Percentiles rank a stretch among this genome's conserved stretches.
Evolutionary conservation across 2,329 filamentous ascomycete genomes (phyloP).

Genomic region (Ophiocordyceps camponoti-rufipedis): DNA sequence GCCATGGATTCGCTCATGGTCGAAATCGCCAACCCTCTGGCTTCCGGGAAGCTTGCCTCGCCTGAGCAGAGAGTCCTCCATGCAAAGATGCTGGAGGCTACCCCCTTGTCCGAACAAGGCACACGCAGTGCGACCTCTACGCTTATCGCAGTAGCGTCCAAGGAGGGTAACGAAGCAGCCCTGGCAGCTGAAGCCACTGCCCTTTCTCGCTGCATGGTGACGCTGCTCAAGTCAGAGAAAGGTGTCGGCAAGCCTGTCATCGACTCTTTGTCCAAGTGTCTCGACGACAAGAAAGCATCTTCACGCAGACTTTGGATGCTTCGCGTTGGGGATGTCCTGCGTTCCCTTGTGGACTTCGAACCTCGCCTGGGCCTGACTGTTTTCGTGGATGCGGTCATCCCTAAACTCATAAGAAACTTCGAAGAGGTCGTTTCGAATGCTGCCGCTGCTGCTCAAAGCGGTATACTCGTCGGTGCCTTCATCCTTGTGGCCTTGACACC

Average conservation of each 20-base stretch:
- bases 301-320: slow-evolving; percentile 69
- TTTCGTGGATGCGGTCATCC: slow-evolving; percentile 33
- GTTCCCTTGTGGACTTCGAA: slow-evolving; percentile 26
- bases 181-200: slow-evolving; percentile 57
- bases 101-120: slow-evolving; percentile 41
- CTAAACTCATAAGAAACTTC: slow-evolving; percentile 49
- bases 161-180: slow-evolving; percentile 80
- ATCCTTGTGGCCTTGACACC: slow-evolving; percentile 50
- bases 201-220: slow-evolving; percentile 45
- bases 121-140: slow-evolving; percentile 48
- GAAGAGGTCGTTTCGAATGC: slow-evolving; percentile 66
- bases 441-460: slow-evolving; percentile 60
- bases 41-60: slow-evolving; percentile 64
- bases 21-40: slow-evolving; percentile 65
- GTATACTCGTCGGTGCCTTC: slow-evolving; percentile 64
- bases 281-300: slow-evolving; percentile 66
- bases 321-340: slow-evolving; percentile 52
- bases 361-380: slow-evolving; percentile 27
- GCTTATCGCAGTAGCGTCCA: slow-evolving; percentile 50
- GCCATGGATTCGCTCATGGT: slow-evolving; percentile 51
- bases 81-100: slow-evolving; percentile 56
- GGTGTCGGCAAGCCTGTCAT: slow-evolving; percentile 47
- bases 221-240: slow-evolving; percentile 40
- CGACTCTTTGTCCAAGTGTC: slow-evolving; percentile 62
- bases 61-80: slow-evolving; percentile 73